Percentiles rank a stretch among this genome's conserved stretches.
These are phyloP conservation scores for Acanthamoeba castellanii DNA, from an alignment of 208 protist species.

Conservation along the genomic window DNA sequence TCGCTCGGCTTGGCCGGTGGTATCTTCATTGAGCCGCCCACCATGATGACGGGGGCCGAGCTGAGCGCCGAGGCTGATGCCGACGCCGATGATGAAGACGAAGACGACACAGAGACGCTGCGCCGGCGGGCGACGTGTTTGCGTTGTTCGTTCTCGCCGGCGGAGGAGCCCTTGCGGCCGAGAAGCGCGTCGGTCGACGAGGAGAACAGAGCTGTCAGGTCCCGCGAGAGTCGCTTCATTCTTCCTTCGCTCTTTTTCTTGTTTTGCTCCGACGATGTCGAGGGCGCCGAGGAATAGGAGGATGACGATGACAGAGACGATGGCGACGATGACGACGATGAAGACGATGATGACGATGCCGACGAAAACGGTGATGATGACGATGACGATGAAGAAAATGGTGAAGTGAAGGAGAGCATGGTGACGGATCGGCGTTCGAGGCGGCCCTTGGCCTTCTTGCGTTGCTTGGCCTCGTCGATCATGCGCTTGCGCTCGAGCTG, in stretches of 20 bases:
- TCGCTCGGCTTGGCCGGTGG: not conserved
- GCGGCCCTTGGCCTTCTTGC: not conserved
- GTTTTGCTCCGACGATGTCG: not conserved
- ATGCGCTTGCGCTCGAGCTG: slow-evolving; percentile 60
- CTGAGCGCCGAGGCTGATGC: not conserved
- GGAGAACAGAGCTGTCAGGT: slow-evolving; percentile 19
- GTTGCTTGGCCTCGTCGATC: slow-evolving; percentile 43
- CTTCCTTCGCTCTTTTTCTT: not conserved
- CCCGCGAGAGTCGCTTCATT: not conserved
- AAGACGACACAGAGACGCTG: not conserved
- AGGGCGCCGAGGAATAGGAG: not conserved
- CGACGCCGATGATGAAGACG: not conserved
- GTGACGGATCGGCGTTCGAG: not conserved
- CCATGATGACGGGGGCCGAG: not conserved
- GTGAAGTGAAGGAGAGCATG: not conserved
- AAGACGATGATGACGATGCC: not conserved
- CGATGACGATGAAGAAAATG: not conserved
- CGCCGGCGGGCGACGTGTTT: too few relatives aligned
- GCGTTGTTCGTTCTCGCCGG: not conserved
- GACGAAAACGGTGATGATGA: not conserved
- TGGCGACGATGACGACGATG: not conserved
- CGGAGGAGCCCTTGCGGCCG: not conserved
- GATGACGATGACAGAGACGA: not conserved
- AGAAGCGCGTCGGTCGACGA: not conserved
- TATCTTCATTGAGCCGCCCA: not conserved